phyloP scores from a whole-genome alignment of 2,329 filamentous ascomycete genomes.

The Diaporthe nobilis region DNA sequence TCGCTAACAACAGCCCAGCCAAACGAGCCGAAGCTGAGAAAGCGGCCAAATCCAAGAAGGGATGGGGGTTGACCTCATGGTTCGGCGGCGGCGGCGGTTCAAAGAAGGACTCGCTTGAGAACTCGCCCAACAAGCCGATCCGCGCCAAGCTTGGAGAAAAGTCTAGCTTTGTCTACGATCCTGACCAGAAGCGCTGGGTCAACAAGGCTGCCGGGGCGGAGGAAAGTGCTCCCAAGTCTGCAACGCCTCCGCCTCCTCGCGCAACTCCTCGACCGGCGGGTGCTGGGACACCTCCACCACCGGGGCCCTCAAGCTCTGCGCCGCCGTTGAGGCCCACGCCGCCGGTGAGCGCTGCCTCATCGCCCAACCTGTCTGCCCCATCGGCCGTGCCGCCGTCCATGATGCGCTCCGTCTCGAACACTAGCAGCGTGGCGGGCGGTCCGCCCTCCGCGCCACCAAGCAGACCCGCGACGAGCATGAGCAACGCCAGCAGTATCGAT shows the following conservation, averaged over 20 bases:
- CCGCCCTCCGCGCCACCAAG: slow-evolving; percentile 70
- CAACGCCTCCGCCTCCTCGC: slow-evolving; percentile 85
- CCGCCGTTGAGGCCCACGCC: slow-evolving; percentile 39
- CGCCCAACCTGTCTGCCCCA: slow-evolving; percentile 45
- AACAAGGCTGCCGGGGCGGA: slow-evolving; percentile 91
- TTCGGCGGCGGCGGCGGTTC: slow-evolving; percentile 78
- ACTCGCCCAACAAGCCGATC: slow-evolving; percentile 76
- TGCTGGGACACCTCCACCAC: slow-evolving; percentile 66
- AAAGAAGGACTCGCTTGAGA: slow-evolving; percentile 71
- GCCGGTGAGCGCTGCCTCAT: slow-evolving; percentile 37
- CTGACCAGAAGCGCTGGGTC: slow-evolving; percentile 97
- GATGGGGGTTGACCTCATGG: slow-evolving; percentile 90
- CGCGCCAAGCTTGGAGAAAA: slow-evolving; percentile 94
- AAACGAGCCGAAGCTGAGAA: slow-evolving; percentile 71
- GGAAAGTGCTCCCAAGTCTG: slow-evolving; percentile 69
- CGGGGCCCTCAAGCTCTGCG: slow-evolving; percentile 46
- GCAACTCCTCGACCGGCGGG: slow-evolving; percentile 66
- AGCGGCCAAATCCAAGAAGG: slow-evolving; percentile 69
- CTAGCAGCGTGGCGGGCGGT: slow-evolving; percentile 55
- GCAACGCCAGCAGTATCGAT: slow-evolving; percentile 94
- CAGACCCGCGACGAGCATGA: slow-evolving; percentile 84
- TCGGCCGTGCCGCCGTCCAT: slow-evolving; percentile 57
- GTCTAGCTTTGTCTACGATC: slow-evolving; percentile 93
- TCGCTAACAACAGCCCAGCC: slow-evolving; percentile 56
- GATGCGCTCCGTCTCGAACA: slow-evolving; percentile 64